These are phyloP conservation scores for Pseudocercospora fijiensis DNA, from an alignment of 2,329 filamentous ascomycete species.

Conservation along the genomic window DNA sequence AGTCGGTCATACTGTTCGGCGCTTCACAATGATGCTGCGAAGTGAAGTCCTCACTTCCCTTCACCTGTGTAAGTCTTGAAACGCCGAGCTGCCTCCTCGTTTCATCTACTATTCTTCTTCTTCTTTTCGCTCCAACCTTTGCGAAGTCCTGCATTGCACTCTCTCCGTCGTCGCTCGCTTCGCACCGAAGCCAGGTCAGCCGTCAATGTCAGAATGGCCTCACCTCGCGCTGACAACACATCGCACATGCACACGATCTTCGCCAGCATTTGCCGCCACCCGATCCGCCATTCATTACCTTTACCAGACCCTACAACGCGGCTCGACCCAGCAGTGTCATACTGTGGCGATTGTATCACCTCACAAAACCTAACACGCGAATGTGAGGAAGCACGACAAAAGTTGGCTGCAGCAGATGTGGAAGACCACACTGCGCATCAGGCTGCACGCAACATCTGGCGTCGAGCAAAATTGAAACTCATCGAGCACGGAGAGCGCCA, in stretches of 20 bases:
- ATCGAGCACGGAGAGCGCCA: background rate
- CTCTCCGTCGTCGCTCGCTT: background rate
- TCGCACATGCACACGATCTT: conserved; percentile 1
- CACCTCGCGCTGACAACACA: background rate
- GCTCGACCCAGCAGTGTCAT: background rate
- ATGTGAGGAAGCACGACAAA: background rate
- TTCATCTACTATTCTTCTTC: background rate
- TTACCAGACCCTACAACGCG: background rate
- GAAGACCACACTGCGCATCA: background rate
- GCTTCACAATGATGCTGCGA: background rate
- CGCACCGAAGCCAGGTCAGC: background rate
- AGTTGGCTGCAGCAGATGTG: background rate
- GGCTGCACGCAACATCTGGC: background rate
- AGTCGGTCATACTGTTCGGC: background rate
- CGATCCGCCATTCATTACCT: background rate
- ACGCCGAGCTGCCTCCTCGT: background rate
- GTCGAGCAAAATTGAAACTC: background rate
- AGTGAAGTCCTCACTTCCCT: background rate
- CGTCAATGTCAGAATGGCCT: background rate
- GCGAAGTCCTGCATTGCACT: background rate
- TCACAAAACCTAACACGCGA: background rate
- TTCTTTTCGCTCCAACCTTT: background rate
- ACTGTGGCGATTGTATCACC: background rate
- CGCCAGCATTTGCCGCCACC: background rate
- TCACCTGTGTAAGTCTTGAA: background rate